Evolutionary conservation across 495 filamentous ascomycete genomes (phyloP).

Genomic region (Neurospora terricola): DNA sequence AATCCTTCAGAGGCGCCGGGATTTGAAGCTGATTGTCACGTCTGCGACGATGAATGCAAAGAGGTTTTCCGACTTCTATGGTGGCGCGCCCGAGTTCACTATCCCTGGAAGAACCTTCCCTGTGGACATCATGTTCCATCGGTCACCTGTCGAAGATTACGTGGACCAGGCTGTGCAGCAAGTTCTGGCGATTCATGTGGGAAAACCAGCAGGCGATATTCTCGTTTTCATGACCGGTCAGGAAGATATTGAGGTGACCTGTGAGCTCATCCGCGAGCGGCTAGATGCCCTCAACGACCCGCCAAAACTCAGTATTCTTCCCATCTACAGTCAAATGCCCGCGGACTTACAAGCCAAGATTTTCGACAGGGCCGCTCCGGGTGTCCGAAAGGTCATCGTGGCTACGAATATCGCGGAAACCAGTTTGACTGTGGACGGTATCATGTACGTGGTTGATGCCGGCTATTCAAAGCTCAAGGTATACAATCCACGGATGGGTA

Average conservation of each 20-base stretch:
- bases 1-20: conserved; percentile 77
- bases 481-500: conserved; percentile 97
- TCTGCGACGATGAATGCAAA: conserved; percentile 99
- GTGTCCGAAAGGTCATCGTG: conserved; percentile 94
- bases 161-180: conserved; percentile 96
- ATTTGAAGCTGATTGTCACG: conserved; percentile 94
- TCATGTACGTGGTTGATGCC: conserved; percentile 97
- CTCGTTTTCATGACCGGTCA: conserved; percentile 99
- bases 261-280: conserved; percentile 81
- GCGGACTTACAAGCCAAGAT: conserved; percentile 97
- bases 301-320: conserved; percentile 86
- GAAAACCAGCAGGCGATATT: conserved; percentile 84
- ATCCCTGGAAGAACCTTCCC: conserved; percentile 97
- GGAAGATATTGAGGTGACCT: conserved; percentile 96
- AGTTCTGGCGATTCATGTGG: conserved; percentile 93
- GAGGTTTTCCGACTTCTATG: conserved; percentile 90
- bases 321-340: conserved; percentile 99
- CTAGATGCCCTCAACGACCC: conserved; percentile 90
- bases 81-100: conserved; percentile 94
- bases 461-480: conserved; percentile 97
- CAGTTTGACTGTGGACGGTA: conserved; percentile 94
- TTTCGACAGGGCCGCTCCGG: conserved; percentile 81
- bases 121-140: conserved; percentile 91
- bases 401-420: conserved; percentile 99
- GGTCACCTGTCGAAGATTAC: conserved; percentile 94